A percentile compares a stretch with the other conserved stretches of the same genome.
Conservation (phyloP, 2,329 filamentous ascomycete genomes). For the Fusarium fracticaudum region DNA sequence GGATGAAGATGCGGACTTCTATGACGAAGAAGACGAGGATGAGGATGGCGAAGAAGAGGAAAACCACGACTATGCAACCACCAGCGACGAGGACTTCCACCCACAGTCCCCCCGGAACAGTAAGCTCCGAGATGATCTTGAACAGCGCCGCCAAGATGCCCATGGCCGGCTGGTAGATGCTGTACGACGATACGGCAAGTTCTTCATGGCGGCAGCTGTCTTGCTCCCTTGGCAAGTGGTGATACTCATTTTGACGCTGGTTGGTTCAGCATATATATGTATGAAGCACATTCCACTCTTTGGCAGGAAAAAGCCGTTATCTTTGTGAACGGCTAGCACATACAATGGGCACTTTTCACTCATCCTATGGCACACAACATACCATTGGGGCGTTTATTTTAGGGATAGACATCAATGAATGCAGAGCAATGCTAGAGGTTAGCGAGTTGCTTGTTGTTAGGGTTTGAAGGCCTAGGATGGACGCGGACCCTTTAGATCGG, state of each 20-base stretch:
- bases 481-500: conserved; percentile 29
- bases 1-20: conserved; percentile 43
- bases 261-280: conserved; percentile 54
- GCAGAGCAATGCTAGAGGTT: conserved; percentile 6
- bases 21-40: conserved; percentile 38
- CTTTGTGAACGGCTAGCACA: conserved; percentile 38
- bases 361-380: conserved; percentile 35
- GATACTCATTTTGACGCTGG: conserved; percentile 47
- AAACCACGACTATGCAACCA: conserved; percentile 39
- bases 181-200: conserved; percentile 55
- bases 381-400: conserved; percentile 46
- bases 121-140: conserved; percentile 44
- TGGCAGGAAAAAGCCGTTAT: conserved; percentile 31
- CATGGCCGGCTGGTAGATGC: conserved; percentile 53
- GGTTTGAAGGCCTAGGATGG: conserved; percentile 5
- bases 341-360: conserved; percentile 13
- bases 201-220: conserved; percentile 55
- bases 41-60: conserved; percentile 38
- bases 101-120: conserved; percentile 27
- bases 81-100: conserved; percentile 32
- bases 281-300: conserved; percentile 43
- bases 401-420: conserved; percentile 28
- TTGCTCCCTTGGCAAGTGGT: conserved; percentile 58
- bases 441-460: conserved; percentile 12
- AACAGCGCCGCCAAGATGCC: conserved; percentile 47